Base-by-base conservation (phyloP, 108 stramenopile species). In the Cyclostephanos tholiformis region DNA sequence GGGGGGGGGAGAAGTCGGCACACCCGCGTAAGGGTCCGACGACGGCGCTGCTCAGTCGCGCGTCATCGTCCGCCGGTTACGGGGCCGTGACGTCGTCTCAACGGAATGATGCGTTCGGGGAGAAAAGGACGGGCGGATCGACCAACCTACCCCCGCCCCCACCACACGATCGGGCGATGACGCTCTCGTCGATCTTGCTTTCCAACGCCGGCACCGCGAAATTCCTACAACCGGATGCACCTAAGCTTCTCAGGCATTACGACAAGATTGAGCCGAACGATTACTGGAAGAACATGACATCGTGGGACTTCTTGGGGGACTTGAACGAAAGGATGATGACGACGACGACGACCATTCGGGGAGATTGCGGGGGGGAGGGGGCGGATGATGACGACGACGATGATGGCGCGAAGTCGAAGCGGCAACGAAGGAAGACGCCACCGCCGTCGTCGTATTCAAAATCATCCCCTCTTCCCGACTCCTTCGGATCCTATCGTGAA, bases 261-360 rank as follows among this genome's bases (percentile, higher is more conserved):
- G 51, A 68, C 22, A 80, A 64, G 30, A 65, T 80, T 1, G 69
- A 68, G 48, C 79, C 73, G 7, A 61, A 80, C 65, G 68, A 74
- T 58, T 95, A 91, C 73, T 95, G 91, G 91, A 87, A 88, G 39
- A 86, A 86, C 50, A 80, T 95, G 19, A 76, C 88, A 14, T 76
- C 85, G n/a, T 95, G 94, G 94, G 85, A 92, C 71, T 91, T 95
- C 69, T 67, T 92, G 4, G 58, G 56, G 2, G 85, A 92, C 0
- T 74, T 88, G 50, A 84, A 76, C 32, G 76, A 83, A 0, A 61
- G 48, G 51, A 53, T 76, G 60, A 38, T 25, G 50, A 69, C 60
- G 19, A 49, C 29, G 49, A 48, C 57, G 27, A 35, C 17, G 41
- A 27, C 36, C 4, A 4, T 20, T 55, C 19, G 50, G 6, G 57